A percentile compares a stretch with the other conserved stretches of the same genome.
Conservation (phyloP, 106 monocot genomes). For the Platanthera guangdongensis region DNA sequence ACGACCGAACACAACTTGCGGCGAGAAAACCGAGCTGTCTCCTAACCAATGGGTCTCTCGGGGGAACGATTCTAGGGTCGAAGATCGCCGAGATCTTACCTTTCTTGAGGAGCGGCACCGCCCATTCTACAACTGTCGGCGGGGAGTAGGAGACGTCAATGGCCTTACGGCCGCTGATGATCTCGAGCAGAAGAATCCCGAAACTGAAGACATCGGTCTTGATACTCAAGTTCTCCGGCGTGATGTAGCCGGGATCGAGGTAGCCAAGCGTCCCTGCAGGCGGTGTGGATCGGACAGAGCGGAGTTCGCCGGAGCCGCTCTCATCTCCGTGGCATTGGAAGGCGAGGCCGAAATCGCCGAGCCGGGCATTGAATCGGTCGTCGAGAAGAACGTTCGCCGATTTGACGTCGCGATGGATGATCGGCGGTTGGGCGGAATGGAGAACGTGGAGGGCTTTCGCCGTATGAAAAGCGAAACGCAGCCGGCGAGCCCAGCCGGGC, state of each 20-base stretch:
- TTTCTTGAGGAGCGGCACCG: slow-evolving; percentile 66
- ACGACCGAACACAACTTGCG: slow-evolving; percentile 61
- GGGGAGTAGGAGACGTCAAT: slow-evolving; percentile 88
- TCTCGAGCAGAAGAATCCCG: slow-evolving; percentile 95
- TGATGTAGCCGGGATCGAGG: slow-evolving; percentile 81
- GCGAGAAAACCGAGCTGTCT: slow-evolving; percentile 56
- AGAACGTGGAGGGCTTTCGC: slow-evolving; percentile 63
- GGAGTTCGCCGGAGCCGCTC: neutral
- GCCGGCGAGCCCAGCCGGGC: slow-evolving; percentile 63
- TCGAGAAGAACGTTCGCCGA: slow-evolving; percentile 90
- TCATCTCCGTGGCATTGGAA: slow-evolving; percentile 16
- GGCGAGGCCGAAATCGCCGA: slow-evolving; percentile 88
- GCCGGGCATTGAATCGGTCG: slow-evolving; percentile 50
- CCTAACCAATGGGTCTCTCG: slow-evolving; percentile 33
- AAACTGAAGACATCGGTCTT: slow-evolving; percentile 98
- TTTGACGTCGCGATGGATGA: slow-evolving; percentile 96
- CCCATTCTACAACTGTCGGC: slow-evolving; percentile 90
- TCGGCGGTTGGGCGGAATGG: slow-evolving; percentile 52
- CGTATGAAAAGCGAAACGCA: slow-evolving; percentile 72
- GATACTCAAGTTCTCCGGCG: slow-evolving; percentile 83
- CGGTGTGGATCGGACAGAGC: slow-evolving; percentile 39
- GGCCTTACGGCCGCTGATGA: slow-evolving; percentile 92
- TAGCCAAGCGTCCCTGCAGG: slow-evolving; percentile 94
- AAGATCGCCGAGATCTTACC: slow-evolving; percentile 60
- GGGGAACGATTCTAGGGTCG: slow-evolving; percentile 62